phyloP scores from a whole-genome alignment of 1,284 basidiomycete species.

The Neotropicomus parvogracilis region DNA sequence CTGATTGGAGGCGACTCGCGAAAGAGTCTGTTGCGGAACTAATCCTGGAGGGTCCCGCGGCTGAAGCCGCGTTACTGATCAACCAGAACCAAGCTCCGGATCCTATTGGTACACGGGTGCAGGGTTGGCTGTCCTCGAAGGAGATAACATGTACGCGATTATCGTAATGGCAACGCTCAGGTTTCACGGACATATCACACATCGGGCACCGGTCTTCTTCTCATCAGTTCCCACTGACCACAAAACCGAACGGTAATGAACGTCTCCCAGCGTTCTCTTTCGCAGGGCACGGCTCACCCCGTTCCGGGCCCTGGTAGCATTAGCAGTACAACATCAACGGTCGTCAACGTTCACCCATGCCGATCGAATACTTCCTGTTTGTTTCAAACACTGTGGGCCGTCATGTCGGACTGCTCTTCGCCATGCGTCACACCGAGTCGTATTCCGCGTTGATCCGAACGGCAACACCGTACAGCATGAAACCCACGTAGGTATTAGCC shows the following conservation, averaged over 20 bases:
- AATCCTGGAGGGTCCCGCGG: not conserved
- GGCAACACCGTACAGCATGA: not conserved
- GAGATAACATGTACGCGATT: not conserved
- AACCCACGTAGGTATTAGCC: conserved; percentile 5
- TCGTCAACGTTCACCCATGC: not conserved
- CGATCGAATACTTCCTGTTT: not conserved
- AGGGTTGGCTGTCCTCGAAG: not conserved
- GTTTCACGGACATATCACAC: conserved; percentile 12
- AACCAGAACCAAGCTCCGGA: not conserved
- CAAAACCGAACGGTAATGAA: conserved; percentile 10
- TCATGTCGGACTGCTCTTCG: conserved; percentile 2
- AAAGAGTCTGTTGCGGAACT: not conserved
- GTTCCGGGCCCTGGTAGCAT: not conserved
- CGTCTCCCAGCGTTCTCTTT: conserved; percentile 1
- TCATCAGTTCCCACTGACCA: not conserved
- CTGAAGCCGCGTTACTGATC: not conserved
- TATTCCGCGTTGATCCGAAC: conserved; percentile 15
- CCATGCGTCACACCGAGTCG: not conserved
- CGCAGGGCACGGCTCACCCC: not conserved
- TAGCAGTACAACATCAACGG: not conserved
- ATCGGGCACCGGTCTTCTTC: not conserved
- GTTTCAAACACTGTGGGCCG: conserved; percentile 18
- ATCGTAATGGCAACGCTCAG: conserved; percentile 12
- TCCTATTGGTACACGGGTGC: not conserved
- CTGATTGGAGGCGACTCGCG: not conserved